Conservation (phyloP, 2,329 filamentous ascomycete genomes). For the Monosporascus sp. region DNA sequence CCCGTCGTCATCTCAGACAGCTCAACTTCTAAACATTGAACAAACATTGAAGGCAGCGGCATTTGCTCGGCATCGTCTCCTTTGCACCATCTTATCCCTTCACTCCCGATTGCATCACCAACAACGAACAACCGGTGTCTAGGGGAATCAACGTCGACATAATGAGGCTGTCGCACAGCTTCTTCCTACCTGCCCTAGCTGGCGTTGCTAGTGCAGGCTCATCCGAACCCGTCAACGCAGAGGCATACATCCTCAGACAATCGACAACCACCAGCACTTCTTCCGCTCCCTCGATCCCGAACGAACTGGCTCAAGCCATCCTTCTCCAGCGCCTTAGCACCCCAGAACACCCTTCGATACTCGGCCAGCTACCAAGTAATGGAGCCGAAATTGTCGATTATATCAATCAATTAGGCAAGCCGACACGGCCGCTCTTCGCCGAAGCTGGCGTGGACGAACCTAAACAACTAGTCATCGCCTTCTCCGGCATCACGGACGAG, state of each 20-base stretch:
- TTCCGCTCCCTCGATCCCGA: constrained; percentile 39
- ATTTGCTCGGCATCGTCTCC: too few species aligned
- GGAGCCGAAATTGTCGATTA: constrained; percentile 47
- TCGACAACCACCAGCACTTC: constrained; percentile 22
- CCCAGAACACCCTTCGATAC: constrained; percentile 41
- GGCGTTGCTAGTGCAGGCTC: constrained; percentile 27
- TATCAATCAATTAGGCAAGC: constrained; percentile 56
- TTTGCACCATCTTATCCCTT: neutral
- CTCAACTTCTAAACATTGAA: too few species aligned
- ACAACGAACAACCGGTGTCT: constrained; percentile 4
- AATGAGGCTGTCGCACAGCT: constrained; percentile 35
- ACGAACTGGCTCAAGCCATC: constrained; percentile 52
- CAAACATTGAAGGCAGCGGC: too few species aligned
- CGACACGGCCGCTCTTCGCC: constrained; percentile 46
- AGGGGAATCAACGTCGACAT: constrained; percentile 8
- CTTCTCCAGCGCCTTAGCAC: constrained; percentile 51
- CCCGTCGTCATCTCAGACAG: too few species aligned
- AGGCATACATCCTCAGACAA: constrained; percentile 48
- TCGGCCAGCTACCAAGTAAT: constrained; percentile 39
- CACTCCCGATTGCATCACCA: constrained; percentile 5
- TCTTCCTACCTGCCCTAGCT: constrained; percentile 31
- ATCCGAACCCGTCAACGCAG: constrained; percentile 30
- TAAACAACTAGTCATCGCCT: constrained; percentile 53
- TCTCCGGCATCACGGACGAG: constrained; percentile 49
- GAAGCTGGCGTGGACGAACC: constrained; percentile 27